Percentiles rank a stretch among this genome's conserved stretches.
These are phyloP conservation scores for Trichophyton schoenleinii DNA, from an alignment of 2,329 filamentous ascomycete species.

Conservation along the genomic window DNA sequence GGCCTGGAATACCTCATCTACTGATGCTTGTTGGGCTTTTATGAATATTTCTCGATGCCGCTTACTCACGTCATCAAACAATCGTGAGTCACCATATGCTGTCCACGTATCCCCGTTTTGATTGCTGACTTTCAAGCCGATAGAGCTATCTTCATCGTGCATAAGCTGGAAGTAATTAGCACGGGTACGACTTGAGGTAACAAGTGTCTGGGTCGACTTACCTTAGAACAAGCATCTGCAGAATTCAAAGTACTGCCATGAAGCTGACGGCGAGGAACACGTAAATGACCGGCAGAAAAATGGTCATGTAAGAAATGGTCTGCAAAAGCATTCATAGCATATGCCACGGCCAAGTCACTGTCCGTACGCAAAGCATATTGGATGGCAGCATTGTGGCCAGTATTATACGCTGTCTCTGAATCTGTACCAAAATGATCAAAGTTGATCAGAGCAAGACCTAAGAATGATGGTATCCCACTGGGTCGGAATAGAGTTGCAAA, in stretches of 20 bases:
- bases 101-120: background rate
- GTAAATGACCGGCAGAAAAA: conserved; percentile 2
- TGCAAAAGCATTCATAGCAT: conserved; percentile 5
- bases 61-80: conserved; percentile 4
- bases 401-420: conserved; percentile 2
- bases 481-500: background rate
- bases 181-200: background rate
- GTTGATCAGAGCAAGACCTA: conserved; percentile 3
- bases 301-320: conserved; percentile 3
- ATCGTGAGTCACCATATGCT: background rate
- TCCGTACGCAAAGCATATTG: background rate
- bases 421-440: conserved; percentile 5
- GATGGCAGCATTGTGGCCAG: conserved; percentile 2
- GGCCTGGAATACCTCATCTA: conserved; percentile 1
- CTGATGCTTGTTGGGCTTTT: background rate
- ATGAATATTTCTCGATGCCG: conserved; percentile 3
- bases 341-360: background rate
- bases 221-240: conserved; percentile 1
- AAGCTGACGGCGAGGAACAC: background rate
- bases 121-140: conserved; percentile 1
- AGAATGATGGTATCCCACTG: conserved; percentile 1
- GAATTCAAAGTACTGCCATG: background rate
- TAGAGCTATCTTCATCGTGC: conserved; percentile 2
- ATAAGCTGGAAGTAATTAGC: background rate
- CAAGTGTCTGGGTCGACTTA: background rate